phyloP scores from a whole-genome alignment of 208 protist genomes.

The Phytomonas sp. region DNA sequence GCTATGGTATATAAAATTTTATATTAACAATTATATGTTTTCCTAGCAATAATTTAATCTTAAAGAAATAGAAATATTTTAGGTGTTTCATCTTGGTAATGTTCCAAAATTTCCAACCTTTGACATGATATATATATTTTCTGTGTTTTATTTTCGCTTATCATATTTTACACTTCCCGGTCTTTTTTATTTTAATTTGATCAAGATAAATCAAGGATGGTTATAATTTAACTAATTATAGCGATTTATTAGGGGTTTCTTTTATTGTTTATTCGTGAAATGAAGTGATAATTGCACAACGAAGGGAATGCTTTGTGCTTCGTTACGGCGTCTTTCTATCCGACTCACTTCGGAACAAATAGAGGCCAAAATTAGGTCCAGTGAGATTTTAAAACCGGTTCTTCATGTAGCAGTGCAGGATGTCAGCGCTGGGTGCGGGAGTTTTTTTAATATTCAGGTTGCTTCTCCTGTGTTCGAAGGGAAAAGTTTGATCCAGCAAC shows the following conservation, averaged over 20 bases:
- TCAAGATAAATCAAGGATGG: background rate
- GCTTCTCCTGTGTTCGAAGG: slow-evolving; percentile 62
- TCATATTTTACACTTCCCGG: background rate
- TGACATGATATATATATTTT: slow-evolving; percentile 10
- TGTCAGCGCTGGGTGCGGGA: slow-evolving; percentile 71
- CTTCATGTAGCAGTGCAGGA: slow-evolving; percentile 54
- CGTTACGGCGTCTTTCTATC: slow-evolving; percentile 14
- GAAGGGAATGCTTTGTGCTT: slow-evolving; percentile 15
- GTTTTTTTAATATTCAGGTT: slow-evolving; percentile 79
- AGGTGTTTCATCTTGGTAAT: background rate
- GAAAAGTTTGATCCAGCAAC: slow-evolving; percentile 76
- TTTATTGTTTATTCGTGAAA: background rate
- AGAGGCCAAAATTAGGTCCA: slow-evolving; percentile 56
- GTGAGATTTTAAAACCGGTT: slow-evolving; percentile 42
- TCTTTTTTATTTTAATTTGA: slow-evolving; percentile 8
- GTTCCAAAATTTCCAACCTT: background rate
- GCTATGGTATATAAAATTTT: slow-evolving; percentile 7
- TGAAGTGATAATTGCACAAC: background rate
- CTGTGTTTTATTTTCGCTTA: slow-evolving; percentile 11
- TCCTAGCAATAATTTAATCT: slow-evolving; percentile 3
- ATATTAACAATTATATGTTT: background rate
- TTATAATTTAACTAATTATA: background rate
- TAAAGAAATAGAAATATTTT: background rate
- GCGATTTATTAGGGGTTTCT: background rate
- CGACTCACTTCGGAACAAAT: slow-evolving; percentile 51